Evolutionary conservation across 108 stramenopile genomes (phyloP).

Genomic region (Pseudonitzschia pungens): DNA sequence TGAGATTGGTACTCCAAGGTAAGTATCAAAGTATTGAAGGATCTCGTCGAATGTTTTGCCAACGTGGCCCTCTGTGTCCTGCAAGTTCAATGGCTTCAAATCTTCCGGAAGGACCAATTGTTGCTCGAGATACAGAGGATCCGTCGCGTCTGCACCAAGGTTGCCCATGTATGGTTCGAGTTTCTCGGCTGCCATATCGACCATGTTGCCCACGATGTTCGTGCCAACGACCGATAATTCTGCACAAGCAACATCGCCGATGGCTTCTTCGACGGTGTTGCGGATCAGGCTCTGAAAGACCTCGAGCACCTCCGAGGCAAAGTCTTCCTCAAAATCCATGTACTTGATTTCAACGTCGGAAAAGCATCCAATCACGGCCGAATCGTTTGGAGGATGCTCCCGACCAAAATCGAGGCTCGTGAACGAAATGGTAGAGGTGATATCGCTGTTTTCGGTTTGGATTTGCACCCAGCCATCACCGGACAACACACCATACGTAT

Average conservation of each 20-base stretch:
- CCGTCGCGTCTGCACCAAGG: slow-evolving; percentile 15
- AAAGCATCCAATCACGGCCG: slow-evolving; percentile 36
- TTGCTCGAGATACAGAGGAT: slow-evolving; percentile 28
- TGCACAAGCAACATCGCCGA: slow-evolving; percentile 47
- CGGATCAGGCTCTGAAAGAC: slow-evolving; percentile 50
- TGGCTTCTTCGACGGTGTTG: slow-evolving; percentile 36
- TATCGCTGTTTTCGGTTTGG: slow-evolving; percentile 32
- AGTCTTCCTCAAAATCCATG: slow-evolving; percentile 58
- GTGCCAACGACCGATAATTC: slow-evolving; percentile 45
- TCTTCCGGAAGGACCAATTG: slow-evolving; percentile 21
- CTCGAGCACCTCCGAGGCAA: slow-evolving; percentile 48
- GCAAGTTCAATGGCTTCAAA: slow-evolving; percentile 18
- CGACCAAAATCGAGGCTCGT: slow-evolving; percentile 35
- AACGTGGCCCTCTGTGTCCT: slow-evolving; percentile 21
- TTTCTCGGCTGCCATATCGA: slow-evolving; percentile 24
- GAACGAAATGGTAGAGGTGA: slow-evolving; percentile 40
- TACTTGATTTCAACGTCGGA: slow-evolving; percentile 44
- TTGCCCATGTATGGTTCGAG: slow-evolving; percentile 31
- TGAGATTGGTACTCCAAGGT: slow-evolving; percentile 14
- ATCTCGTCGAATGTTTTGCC: slow-evolving; percentile 20
- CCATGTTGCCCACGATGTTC: slow-evolving; percentile 23
- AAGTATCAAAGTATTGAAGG: slow-evolving; percentile 17
- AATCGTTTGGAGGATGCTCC: slow-evolving; percentile 39
- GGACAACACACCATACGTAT: slow-evolving; percentile 18
- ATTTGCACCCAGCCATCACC: slow-evolving; percentile 28